Base-by-base conservation (phyloP, 140 eudicot species). In the Senecio squalidus region DNA sequence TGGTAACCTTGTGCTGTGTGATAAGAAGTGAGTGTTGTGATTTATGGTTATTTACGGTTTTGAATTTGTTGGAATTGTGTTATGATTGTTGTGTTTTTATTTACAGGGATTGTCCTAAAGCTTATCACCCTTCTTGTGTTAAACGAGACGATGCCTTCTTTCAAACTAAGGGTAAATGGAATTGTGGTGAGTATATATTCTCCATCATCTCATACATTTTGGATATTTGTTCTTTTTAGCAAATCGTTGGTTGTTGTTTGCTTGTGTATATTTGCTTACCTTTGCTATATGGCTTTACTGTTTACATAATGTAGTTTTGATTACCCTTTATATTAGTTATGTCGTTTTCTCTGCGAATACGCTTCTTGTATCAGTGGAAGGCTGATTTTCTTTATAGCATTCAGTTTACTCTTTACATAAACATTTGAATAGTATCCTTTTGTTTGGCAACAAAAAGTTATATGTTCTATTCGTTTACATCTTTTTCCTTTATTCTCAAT, bases 1-100 rank as follows among this genome's bases (percentile, higher is more conserved):
- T 56, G 99, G 99, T 28, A 90, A 88, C 55, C 96, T 93, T 48
- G 95, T 93, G 76, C 73, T 93, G 17, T 93, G 99, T 67, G 99
- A 93, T 55, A 83, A 84, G 23, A 61, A 89, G 99, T 93, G 57
- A 45, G 78, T 75, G 63, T 57, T 55, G 14, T 58, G 62, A 43
- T 56, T n/a, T 17, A 14, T 36, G 31, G 55, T 59, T 31, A n/a
- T 44, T 28, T 8, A 16, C 22, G 59, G 39, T 9, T 43, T 66
- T 38, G 53, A 60, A 29, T 20, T 18, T 6, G 21, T 26, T 56
- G 39, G 28, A 44, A 9, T 26, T 66, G 34, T 43, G 46, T 25
- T 43, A 30, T 70, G 62, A 52, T 43, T 43, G 30, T 29, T 68
- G 75, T 45, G n/a, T 61, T 26, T 16, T 2, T 67, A 10, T 68